phyloP scores from a whole-genome alignment of 2,329 filamentous ascomycete genomes.

The Monosporascus sp. region DNA sequence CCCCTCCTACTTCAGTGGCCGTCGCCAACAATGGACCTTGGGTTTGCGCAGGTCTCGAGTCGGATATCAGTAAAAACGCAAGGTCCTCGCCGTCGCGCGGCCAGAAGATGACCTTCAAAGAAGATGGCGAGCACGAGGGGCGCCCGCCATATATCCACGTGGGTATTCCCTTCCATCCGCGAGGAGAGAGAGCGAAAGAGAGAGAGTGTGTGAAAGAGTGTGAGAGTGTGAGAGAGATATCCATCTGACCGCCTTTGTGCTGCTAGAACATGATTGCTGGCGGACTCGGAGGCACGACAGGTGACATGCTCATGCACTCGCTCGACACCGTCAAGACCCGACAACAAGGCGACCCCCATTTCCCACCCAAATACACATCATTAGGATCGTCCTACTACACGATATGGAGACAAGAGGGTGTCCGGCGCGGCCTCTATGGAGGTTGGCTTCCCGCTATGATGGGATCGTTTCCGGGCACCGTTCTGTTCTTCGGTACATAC shows the following conservation, averaged over 20 bases:
- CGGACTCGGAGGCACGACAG: slow-evolving; percentile 84
- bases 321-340: slow-evolving; percentile 97
- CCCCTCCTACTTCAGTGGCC: slow-evolving; percentile 1
- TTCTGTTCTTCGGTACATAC: slow-evolving; percentile 94
- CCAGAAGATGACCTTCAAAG: slow-evolving; percentile 30
- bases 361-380: slow-evolving; percentile 88
- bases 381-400: slow-evolving; percentile 87
- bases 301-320: slow-evolving; percentile 98
- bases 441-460: slow-evolving; percentile 89
- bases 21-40: slow-evolving; percentile 20
- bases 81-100: slow-evolving; percentile 6
- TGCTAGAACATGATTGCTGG: slow-evolving; percentile 88
- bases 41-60: slow-evolving; percentile 13
- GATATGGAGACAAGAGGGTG: slow-evolving; percentile 87
- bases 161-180: slow-evolving; percentile 25
- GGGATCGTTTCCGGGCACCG: slow-evolving; percentile 88
- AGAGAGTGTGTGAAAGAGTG: no score
- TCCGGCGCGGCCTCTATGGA: slow-evolving; percentile 80
- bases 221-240: no score
- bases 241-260: slow-evolving; percentile 13
- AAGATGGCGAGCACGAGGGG: slow-evolving; percentile 46
- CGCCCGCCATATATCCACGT: slow-evolving; percentile 62
- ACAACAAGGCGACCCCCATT: slow-evolving; percentile 91
- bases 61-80: slow-evolving; percentile 14
- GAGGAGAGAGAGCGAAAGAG: slow-evolving; percentile 2